Base-by-base conservation (phyloP, 108 stramenopile species). In the Thalassiosira profunda region DNA sequence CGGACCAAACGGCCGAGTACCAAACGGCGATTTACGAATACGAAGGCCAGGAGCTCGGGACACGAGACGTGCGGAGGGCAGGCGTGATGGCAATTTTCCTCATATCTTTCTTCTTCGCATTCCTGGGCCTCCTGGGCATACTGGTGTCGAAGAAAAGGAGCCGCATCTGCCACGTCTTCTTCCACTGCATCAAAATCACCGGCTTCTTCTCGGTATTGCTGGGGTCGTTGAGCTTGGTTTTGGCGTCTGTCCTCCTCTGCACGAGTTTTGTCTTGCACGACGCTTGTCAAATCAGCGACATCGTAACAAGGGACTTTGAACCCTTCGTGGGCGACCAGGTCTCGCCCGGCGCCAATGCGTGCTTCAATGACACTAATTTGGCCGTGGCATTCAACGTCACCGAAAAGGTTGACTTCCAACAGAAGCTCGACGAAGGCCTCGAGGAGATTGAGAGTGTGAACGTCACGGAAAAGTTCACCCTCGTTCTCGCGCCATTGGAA, bases 351-450 rank as follows among this genome's bases (percentile, higher is more conserved):
- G 69, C 65, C 4, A 82, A 78, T 45, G 76, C 76, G 0, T 30
- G 38, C 11, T 82, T 82, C 42, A 74, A 78, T 45, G 72, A 67
- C 41, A 78, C 57, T 21, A 82, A 78, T 48, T 67, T 82, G 12
- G 76, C 71, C 2, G 72, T 42, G 38, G 73, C 76, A 11, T 72
- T 72, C 64, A 78, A 82, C 36, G 17, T 82, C 3, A 74, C 74
- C 2, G 81, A 82, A 28, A 82, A 72, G 40, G 23, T 82, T 38
- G 52, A 78, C 36, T 82, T 82, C 35, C 71, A 82, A 59, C 20
- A 72, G 24, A 62, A 77, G 10, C 66, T 82, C 0, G 76, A 73
- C 24, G 76, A 82, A 35, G 76, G 76, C 8, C 49, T 82, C 1
- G 12, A 20, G 46, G 31, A 54, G 25, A 63, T 82, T 25, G 44